Evolutionary conservation across 208 protist genomes (phyloP).

Genomic region (Acanthamoeba rhysodes): DNA sequence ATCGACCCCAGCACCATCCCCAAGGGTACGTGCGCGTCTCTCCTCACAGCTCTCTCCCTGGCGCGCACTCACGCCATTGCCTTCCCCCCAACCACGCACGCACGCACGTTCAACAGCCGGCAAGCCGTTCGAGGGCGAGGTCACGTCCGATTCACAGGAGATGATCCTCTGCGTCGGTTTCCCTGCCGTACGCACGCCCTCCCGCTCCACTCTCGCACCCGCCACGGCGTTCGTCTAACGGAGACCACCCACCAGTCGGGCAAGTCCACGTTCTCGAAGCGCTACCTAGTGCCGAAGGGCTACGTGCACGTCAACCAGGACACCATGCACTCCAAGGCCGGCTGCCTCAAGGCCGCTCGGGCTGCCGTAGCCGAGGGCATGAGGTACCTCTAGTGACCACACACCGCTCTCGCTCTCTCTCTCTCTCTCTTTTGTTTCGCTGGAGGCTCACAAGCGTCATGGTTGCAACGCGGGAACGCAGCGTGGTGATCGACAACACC

Average conservation of each 20-base stretch:
- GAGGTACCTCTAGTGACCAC: not conserved
- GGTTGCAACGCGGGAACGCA: not conserved
- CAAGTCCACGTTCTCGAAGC: conserved; percentile 68
- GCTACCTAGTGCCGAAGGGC: conserved; percentile 53
- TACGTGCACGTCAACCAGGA: conserved; percentile 77
- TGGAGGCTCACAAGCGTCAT: not conserved
- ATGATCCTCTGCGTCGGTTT: conserved; percentile 75
- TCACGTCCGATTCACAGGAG: conserved; percentile 63
- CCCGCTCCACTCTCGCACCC: not conserved
- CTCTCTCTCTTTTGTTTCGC: not conserved
- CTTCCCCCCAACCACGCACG: not conserved
- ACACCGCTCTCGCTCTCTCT: not conserved
- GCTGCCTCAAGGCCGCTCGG: conserved; percentile 61
- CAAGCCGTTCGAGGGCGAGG: conserved; percentile 23
- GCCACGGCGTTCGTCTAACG: not conserved
- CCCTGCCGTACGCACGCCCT: conserved; percentile 10
- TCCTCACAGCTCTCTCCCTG: too few relatives aligned
- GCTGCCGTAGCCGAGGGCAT: conserved; percentile 70
- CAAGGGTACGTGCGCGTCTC: not conserved
- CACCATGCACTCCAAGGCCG: conserved; percentile 64
- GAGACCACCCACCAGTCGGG: not conserved
- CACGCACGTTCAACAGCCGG: conserved; percentile 5
- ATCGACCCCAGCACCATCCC: conserved; percentile 64
- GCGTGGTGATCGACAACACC: conserved; percentile 78
- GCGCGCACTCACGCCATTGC: not conserved